Conservation (phyloP, 2,329 filamentous ascomycete species). For the Dothidotthia symphoricarpi region DNA sequence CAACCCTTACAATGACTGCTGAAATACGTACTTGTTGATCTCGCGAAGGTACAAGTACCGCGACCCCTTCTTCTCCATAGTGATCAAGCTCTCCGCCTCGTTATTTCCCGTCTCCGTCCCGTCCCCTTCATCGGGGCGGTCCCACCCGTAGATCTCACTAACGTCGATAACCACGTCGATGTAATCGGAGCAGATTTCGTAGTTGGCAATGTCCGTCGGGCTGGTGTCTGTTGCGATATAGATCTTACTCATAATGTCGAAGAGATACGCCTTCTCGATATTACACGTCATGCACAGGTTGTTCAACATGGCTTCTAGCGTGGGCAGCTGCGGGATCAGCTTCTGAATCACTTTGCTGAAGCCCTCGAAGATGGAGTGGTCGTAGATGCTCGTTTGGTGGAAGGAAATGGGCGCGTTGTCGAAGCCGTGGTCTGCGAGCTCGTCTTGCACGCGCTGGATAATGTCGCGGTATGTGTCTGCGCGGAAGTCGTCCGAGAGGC, state of each 20-base stretch:
- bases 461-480: slow-evolving; percentile 96
- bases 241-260: slow-evolving; percentile 96
- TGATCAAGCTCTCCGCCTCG: slow-evolving; percentile 62
- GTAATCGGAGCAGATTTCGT: slow-evolving; percentile 98
- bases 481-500: slow-evolving; percentile 94
- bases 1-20: too few relatives aligned
- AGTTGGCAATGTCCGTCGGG: slow-evolving; percentile 90
- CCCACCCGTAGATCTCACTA: slow-evolving; percentile 89
- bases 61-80: slow-evolving; percentile 58
- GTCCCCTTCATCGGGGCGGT: slow-evolving; percentile 40
- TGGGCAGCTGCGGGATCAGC: slow-evolving; percentile 87
- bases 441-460: slow-evolving; percentile 92
- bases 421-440: slow-evolving; percentile 87
- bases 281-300: slow-evolving; percentile 89
- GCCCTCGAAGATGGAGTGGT: slow-evolving; percentile 96
- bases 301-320: slow-evolving; percentile 89
- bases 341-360: slow-evolving; percentile 99
- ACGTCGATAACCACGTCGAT: slow-evolving; percentile 98
- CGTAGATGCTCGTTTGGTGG: slow-evolving; percentile 96
- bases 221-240: slow-evolving; percentile 96
- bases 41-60: slow-evolving; percentile 64
- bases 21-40: slow-evolving; percentile 62
- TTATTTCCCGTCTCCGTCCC: slow-evolving; percentile 47
- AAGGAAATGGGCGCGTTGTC: slow-evolving; percentile 93
- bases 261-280: slow-evolving; percentile 97